Conservation (phyloP, 495 filamentous ascomycete genomes). For the Tuber brumale region DNA sequence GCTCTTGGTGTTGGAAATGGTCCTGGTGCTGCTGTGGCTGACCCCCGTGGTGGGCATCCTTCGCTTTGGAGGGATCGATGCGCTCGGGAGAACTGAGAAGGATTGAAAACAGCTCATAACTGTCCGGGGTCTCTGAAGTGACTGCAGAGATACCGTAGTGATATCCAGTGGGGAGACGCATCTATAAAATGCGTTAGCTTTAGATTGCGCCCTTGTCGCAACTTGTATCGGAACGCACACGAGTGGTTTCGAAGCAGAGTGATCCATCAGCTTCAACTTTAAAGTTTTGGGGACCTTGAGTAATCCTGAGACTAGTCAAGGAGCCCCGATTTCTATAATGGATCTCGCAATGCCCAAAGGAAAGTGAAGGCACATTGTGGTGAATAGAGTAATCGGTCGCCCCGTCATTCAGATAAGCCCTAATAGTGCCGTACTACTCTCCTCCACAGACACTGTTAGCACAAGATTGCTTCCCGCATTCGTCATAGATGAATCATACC, state of each 20-base stretch:
- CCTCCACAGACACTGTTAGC: constrained; percentile 23
- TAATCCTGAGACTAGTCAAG: constrained; percentile 67
- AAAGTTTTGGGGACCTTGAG: constrained; percentile 55
- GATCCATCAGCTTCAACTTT: constrained; percentile 74
- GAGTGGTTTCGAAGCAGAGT: constrained; percentile 67
- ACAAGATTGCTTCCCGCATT: neutral
- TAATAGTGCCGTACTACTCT: constrained; percentile 63
- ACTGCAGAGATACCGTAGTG: constrained; percentile 81
- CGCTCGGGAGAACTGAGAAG: constrained; percentile 51
- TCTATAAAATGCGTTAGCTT: constrained; percentile 40
- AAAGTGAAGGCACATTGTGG: constrained; percentile 70
- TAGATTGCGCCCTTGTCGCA: neutral
- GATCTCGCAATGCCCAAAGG: constrained; percentile 91
- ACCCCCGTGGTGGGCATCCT: constrained; percentile 43
- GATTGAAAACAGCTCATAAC: constrained; percentile 88
- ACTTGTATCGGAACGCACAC: neutral
- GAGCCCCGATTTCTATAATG: constrained; percentile 85
- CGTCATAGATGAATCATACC: constrained; percentile 26
- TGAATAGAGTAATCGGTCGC: constrained; percentile 70
- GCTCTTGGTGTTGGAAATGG: constrained; percentile 37
- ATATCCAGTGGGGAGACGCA: constrained; percentile 72
- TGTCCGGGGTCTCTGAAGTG: constrained; percentile 84
- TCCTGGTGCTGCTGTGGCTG: constrained; percentile 44
- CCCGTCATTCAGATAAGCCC: constrained; percentile 93
- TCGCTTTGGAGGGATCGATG: neutral